Percentiles rank a stretch among this genome's conserved stretches.
Evolutionary conservation across 805 yeast species (phyloP).

Genomic region (Sungouiozyma intestinalis): DNA sequence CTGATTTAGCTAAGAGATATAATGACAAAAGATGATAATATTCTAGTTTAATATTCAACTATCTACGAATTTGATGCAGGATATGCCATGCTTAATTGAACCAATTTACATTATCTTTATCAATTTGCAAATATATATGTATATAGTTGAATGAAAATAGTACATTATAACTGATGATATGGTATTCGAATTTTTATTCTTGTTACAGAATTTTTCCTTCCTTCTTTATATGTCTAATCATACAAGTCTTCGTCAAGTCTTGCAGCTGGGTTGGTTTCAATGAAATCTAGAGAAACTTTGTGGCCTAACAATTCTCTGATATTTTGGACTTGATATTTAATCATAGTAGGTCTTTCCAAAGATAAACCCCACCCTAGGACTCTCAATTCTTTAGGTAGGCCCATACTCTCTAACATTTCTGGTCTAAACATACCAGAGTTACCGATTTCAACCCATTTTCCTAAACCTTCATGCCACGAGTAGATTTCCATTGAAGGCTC

Average conservation of each 20-base stretch:
- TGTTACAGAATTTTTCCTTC: too few species aligned
- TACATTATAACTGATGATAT: background rate
- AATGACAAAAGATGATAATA: too few species aligned
- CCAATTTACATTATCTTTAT: background rate
- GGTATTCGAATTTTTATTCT: background rate
- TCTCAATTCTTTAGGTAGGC: slow-evolving; percentile 85
- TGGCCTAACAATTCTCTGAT: slow-evolving; percentile 96
- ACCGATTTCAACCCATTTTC: slow-evolving; percentile 98
- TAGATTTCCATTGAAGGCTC: slow-evolving; percentile 97
- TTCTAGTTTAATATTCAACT: background rate
- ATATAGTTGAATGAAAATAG: background rate
- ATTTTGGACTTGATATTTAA: slow-evolving; percentile 89
- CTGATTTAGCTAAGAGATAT: slow-evolving; percentile 7
- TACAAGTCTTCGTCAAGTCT: slow-evolving; percentile 74
- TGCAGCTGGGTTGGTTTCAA: slow-evolving; percentile 95
- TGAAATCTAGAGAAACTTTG: slow-evolving; percentile 87
- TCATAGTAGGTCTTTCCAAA: slow-evolving; percentile 98
- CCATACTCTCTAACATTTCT: slow-evolving; percentile 98
- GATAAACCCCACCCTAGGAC: slow-evolving; percentile 97
- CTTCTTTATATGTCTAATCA: slow-evolving; percentile 14
- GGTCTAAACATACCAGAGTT: slow-evolving; percentile 99
- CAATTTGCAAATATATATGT: background rate
- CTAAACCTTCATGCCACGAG: slow-evolving; percentile 90
- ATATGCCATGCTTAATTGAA: too few species aligned
- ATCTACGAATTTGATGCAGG: too few species aligned